A percentile compares a stretch with the other conserved stretches of the same genome.
These are phyloP conservation scores for Neurospora sp. DNA, from an alignment of 495 filamentous ascomycete species.

Conservation along the genomic window DNA sequence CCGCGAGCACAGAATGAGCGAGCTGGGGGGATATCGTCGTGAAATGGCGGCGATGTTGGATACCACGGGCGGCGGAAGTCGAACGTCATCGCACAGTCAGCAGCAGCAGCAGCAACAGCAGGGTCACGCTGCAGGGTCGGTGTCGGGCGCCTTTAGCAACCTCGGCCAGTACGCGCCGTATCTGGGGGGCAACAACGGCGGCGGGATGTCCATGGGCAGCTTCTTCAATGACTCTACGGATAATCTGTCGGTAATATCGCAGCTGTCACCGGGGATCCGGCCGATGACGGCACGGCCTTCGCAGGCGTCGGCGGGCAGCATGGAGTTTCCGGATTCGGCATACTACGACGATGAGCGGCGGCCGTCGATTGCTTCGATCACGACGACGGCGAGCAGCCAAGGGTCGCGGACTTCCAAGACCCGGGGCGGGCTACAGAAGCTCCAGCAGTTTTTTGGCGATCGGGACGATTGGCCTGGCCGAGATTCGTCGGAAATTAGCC, in stretches of 20 bases:
- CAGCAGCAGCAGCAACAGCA: slow-evolving; percentile 31
- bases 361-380: slow-evolving; percentile 78
- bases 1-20: slow-evolving; percentile 41
- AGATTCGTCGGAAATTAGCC: slow-evolving; percentile 65
- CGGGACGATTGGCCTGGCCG: slow-evolving; percentile 61
- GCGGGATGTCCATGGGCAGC: slow-evolving; percentile 25
- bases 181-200: slow-evolving; percentile 31
- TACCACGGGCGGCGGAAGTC: slow-evolving; percentile 35
- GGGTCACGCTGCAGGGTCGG: background rate
- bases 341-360: slow-evolving; percentile 67
- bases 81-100: slow-evolving; percentile 37
- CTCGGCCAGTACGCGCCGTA: slow-evolving; percentile 37
- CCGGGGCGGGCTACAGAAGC: slow-evolving; percentile 57
- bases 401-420: slow-evolving; percentile 72
- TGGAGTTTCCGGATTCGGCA: slow-evolving; percentile 54
- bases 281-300: slow-evolving; percentile 48
- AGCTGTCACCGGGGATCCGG: slow-evolving; percentile 54
- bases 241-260: slow-evolving; percentile 45
- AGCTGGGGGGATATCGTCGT: slow-evolving; percentile 56
- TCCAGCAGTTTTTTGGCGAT: slow-evolving; percentile 71
- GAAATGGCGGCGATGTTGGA: slow-evolving; percentile 57
- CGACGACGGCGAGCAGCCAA: slow-evolving; percentile 79
- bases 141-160: slow-evolving; percentile 18
- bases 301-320: slow-evolving; percentile 37
- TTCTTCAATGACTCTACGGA: slow-evolving; percentile 62